phyloP scores from a whole-genome alignment of 2,329 filamentous ascomycete genomes.

The Fusarium xyrophilum region DNA sequence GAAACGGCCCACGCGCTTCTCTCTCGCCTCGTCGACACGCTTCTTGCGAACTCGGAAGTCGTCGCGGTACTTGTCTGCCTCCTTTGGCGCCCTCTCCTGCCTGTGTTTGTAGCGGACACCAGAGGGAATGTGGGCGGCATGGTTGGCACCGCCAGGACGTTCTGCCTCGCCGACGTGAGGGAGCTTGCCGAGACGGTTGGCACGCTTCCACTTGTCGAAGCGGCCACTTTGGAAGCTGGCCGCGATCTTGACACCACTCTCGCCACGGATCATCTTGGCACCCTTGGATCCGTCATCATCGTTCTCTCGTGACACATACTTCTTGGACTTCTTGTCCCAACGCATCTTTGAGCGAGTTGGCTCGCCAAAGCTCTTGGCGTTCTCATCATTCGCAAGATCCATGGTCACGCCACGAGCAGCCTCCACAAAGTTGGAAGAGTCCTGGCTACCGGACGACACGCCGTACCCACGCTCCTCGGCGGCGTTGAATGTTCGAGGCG shows the following conservation, averaged over 20 bases:
- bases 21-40: constrained; percentile 83
- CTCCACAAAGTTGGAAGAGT: constrained; percentile 76
- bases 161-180: constrained; percentile 87
- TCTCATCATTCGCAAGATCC: constrained; percentile 92
- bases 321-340: constrained; percentile 97
- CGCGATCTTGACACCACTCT: constrained; percentile 94
- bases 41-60: constrained; percentile 92
- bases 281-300: constrained; percentile 89
- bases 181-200: constrained; percentile 79
- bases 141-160: constrained; percentile 46
- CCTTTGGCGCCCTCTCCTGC: constrained; percentile 86
- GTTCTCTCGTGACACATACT: constrained; percentile 90
- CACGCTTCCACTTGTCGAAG: constrained; percentile 90
- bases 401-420: constrained; percentile 88
- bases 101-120: constrained; percentile 79
- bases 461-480: constrained; percentile 93
- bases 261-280: constrained; percentile 77
- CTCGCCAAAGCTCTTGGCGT: constrained; percentile 78
- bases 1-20: constrained; percentile 80
- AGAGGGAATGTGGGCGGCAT: constrained; percentile 40
- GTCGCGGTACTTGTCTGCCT: constrained; percentile 88
- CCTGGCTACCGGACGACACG: constrained; percentile 81
- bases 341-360: constrained; percentile 79
- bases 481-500: constrained; percentile 77
- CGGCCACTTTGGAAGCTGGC: constrained; percentile 91